Base-by-base conservation (phyloP, 768 basidiomycete species). In the Mycena floridula region DNA sequence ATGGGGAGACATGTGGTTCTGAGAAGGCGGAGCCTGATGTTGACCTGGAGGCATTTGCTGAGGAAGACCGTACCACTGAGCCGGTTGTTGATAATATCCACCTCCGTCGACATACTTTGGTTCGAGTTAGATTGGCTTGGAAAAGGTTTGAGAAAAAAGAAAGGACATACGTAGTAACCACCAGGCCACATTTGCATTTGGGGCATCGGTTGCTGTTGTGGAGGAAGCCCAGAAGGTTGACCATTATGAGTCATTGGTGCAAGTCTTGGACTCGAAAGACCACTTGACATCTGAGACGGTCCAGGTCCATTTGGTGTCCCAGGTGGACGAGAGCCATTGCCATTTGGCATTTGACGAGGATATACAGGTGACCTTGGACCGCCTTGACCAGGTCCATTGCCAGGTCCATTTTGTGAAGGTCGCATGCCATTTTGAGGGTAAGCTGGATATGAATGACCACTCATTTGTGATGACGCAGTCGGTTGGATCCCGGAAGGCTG, bases 261-360 rank as follows among this genome's bases (percentile, higher is more conserved):
- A 59, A 87, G 64, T 50, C 85, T 76, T 25, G 86, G 87, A 60
- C 84, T 87, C 27, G 78, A 65, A 62, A 84, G 57, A n/a, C 68
- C 75, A 4, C 76, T 55, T 30, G 80, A 68, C 45, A 74, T 68
- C 15, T 64, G 60, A 6, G 70, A 64, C 21, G 77, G 72, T 30
- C 74, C 61, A 5, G 70, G 67, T 45, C 71, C 76, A 60, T 73
- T 77, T 43, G 79, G 76, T 36, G 78, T 79, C 53, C 72, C 73
- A 49, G 73, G 71, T 20, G 80, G 72, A 40, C 81, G 74, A 42
- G 76, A 68, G 25, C 69, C 72, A 54, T 57, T 66, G 35, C 84
- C 83, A 55, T 86, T 88, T 4, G 76, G 66, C 62, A 82, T 71
- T 39, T 51, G 67, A 12, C 85, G 78, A 26, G 72, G 52, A 60